phyloP scores from a whole-genome alignment of 1,284 basidiomycete genomes.

The Ganoderma sp. region DNA sequence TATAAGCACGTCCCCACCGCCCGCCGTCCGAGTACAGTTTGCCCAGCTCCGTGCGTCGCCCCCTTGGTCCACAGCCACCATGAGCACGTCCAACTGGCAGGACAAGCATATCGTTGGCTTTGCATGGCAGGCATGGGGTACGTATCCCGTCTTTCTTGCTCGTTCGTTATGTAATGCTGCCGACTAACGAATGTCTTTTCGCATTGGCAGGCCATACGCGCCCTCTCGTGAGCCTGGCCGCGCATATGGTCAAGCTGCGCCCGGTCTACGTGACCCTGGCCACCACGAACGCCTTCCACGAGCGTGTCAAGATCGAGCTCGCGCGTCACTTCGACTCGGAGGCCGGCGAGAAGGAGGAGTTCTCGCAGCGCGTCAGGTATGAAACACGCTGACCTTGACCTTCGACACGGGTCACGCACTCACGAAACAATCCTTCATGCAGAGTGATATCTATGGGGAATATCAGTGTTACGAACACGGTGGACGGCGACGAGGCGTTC shows the following conservation, averaged over 20 bases:
- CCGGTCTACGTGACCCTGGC: not conserved
- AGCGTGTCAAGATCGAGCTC: not conserved
- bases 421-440: not conserved
- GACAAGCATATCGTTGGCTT: not conserved
- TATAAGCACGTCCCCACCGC: not conserved
- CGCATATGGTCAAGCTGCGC: slow-evolving; percentile 1
- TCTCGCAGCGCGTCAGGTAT: not conserved
- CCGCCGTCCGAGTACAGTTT: too few relatives aligned
- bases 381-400: not conserved
- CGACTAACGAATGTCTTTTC: not conserved
- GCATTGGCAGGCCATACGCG: not conserved
- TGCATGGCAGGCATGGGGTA: not conserved
- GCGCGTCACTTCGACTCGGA: not conserved
- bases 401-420: not conserved
- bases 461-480: not conserved
- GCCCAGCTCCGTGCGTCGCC: too few relatives aligned
- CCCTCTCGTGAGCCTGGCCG: not conserved
- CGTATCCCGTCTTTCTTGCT: not conserved
- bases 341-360: not conserved
- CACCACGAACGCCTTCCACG: not conserved
- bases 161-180: not conserved
- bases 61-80: not conserved
- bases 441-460: slow-evolving; percentile 23
- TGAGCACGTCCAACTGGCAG: not conserved
- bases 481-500: not conserved